Base-by-base conservation (phyloP, 1,139 yeast species). In the Suhomyces terraborum region DNA sequence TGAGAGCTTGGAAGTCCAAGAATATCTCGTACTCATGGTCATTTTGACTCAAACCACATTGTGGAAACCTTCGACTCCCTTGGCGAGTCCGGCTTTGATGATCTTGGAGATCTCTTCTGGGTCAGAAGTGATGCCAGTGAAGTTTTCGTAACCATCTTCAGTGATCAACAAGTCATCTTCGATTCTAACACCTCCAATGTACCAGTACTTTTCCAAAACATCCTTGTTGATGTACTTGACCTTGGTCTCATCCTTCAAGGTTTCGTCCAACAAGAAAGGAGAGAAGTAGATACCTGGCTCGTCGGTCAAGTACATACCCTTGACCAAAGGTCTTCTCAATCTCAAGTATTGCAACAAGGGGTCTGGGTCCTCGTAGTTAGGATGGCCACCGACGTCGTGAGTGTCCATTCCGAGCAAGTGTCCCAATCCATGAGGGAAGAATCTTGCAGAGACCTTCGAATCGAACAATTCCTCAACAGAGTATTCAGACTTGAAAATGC, bases 201-300 rank as follows among this genome's bases (percentile, higher is more conserved):
- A 78, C 84, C 86, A 80, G 64, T 89, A 93, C 58, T 79, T 80
- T 41, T 86, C 82, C 50, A 93, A 71, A 2, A 84, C 80, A 0
- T 77, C 80, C 50, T 64, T 62, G 57, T 88, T 74, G 46, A 93
- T 83, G 61, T 67, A 88, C 55, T 80, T 80, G 30, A 70, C 56
- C 54, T 80, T 79, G 26, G 69, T 66, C 3, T 80, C 78, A 50
- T 82, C 78, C 42, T 79, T 69, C 52, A 86, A 66, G 3, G 79
- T 77, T 26, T 84, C 80, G 43, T 85, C 80, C 40, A 93, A 72
- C 56, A 91, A 69, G 55, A 82, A 87, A 28, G 91, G 88, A 38
- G 93, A 86, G 65, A 93, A 93, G 62, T 93, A 93, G 49, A 85
- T 76, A 28, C 98, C 98, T 4, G 98, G 98, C 62, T 93, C 98